Evolutionary conservation across 2,329 filamentous ascomycete genomes (phyloP), one percentile per base, ranked within the genome.

Genomic region (Tolypocladium pustulatum): DNA sequence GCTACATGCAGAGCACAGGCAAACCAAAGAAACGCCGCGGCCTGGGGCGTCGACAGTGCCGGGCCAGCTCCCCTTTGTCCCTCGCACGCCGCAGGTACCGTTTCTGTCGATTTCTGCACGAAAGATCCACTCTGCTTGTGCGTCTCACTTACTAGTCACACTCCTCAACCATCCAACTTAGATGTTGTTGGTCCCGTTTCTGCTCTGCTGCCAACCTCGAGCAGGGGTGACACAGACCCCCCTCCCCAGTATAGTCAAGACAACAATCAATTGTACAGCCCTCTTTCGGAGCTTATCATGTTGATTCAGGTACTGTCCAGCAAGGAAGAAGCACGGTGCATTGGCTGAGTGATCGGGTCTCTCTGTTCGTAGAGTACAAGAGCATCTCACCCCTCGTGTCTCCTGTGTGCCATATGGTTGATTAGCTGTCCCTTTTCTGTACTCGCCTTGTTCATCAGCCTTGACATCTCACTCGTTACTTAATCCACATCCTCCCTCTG

Each of bases 261-360:
- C 69, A 72, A 71, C 69, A 72, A 68, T 72, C 66, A 64, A 62
- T 68, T 66, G 63, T 63, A 53, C 65, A 60, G 61, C 64, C 61
- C 62, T 66, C 61, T 62, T 65, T 61, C 64, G 63, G 64, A 62
- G 61, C 62, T 61, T 63, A 65, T 67, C 64, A 66, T 63, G 62
- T 64, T 64, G 63, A 68, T 64, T 66, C 65, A 70, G 68, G 66
- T 67, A 68, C 68, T 64, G 61, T 55, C 57, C 58, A 62, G 60
- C 62, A 64, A 64, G 68, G 63, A 69, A 68, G 64, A 64, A 64
- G 65, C 62, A 64, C 60, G 60, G 61, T 66, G 66, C 63, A 62
- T 65, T 66, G 61, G 68, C 59, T 65, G 55, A 56, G 57, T 60
- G 58, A 65, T 60, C 57, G 64, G 64, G 62, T 22, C 56, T 51